A percentile compares a stretch with the other conserved stretches of the same genome.
phyloP scores from a whole-genome alignment of 164 flowering plant species.

The Malania oleifera region DNA sequence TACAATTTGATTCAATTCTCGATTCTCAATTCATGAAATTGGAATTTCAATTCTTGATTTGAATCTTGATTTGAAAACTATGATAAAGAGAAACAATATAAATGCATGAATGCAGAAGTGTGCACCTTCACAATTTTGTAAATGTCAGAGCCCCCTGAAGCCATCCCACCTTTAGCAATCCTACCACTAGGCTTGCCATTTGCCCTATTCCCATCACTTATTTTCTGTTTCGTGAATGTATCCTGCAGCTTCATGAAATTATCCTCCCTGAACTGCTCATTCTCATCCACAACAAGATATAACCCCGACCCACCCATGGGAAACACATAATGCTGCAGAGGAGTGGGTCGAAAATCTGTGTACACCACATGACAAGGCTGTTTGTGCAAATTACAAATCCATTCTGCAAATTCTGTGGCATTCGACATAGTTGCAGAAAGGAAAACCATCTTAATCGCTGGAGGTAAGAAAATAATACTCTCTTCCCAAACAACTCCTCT shows the following conservation, averaged over 20 bases:
- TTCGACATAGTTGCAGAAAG: slow-evolving; percentile 98
- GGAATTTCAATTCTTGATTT: no score
- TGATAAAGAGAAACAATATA: background rate
- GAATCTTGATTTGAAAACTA: no score
- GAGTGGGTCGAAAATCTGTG: slow-evolving; percentile 96
- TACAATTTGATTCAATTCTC: no score
- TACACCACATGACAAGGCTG: slow-evolving; percentile 99
- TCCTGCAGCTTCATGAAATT: slow-evolving; percentile 86
- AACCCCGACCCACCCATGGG: slow-evolving; percentile 88
- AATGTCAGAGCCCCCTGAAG: slow-evolving; percentile 83
- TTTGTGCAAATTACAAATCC: slow-evolving; percentile 92
- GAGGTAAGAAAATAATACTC: slow-evolving; percentile 90
- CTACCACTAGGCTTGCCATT: slow-evolving; percentile 60
- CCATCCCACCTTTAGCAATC: slow-evolving; percentile 66
- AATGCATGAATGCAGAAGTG: background rate
- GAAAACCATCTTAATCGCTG: slow-evolving; percentile 94
- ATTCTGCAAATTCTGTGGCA: slow-evolving; percentile 98
- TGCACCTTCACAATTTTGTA: slow-evolving; percentile 93
- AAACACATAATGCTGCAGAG: slow-evolving; percentile 93
- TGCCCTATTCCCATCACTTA: slow-evolving; percentile 37
- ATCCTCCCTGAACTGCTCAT: slow-evolving; percentile 89
- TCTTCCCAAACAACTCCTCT: slow-evolving; percentile 99
- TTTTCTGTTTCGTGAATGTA: slow-evolving; percentile 61
- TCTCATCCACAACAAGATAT: slow-evolving; percentile 92
- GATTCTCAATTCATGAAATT: no score